A percentile compares a stretch with the other conserved stretches of the same genome.
Evolutionary conservation across 2,329 filamentous ascomycete species (phyloP).

Genomic region (Talaromyces atroroseus): DNA sequence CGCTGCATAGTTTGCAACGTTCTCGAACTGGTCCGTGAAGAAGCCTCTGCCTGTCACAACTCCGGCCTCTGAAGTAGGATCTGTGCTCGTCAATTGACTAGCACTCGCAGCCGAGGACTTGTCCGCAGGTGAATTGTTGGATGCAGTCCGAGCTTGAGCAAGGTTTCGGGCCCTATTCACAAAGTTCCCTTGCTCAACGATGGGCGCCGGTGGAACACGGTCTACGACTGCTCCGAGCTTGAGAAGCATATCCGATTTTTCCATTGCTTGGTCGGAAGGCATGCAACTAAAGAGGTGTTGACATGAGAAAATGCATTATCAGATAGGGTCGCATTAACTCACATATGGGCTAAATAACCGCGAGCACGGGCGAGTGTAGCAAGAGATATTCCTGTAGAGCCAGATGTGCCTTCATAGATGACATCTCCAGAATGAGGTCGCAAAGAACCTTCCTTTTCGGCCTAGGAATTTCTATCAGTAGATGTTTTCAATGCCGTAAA

Average conservation of each 20-base stretch:
- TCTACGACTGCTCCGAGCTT: conserved; percentile 92
- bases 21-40: conserved; percentile 97
- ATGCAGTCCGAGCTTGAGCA: conserved; percentile 64
- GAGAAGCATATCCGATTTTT: conserved; percentile 83
- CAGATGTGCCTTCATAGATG: conserved; percentile 95
- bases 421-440: conserved; percentile 79
- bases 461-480: conserved; percentile 38
- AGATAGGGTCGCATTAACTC: conserved; percentile 21
- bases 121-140: conserved; percentile 17
- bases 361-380: conserved; percentile 80
- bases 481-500: background rate
- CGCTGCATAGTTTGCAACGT: conserved; percentile 77
- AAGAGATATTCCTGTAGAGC: conserved; percentile 91
- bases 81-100: conserved; percentile 14
- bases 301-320: background rate
- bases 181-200: conserved; percentile 88
- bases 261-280: conserved; percentile 81
- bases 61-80: conserved; percentile 17
- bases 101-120: conserved; percentile 10
- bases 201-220: conserved; percentile 82
- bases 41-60: conserved; percentile 67
- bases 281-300: conserved; percentile 58
- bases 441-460: conserved; percentile 71
- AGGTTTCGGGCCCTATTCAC: conserved; percentile 82
- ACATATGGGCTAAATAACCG: conserved; percentile 89